phyloP scores from a whole-genome alignment of 257 asterid genomes.

The Solanum arcanum region DNA sequence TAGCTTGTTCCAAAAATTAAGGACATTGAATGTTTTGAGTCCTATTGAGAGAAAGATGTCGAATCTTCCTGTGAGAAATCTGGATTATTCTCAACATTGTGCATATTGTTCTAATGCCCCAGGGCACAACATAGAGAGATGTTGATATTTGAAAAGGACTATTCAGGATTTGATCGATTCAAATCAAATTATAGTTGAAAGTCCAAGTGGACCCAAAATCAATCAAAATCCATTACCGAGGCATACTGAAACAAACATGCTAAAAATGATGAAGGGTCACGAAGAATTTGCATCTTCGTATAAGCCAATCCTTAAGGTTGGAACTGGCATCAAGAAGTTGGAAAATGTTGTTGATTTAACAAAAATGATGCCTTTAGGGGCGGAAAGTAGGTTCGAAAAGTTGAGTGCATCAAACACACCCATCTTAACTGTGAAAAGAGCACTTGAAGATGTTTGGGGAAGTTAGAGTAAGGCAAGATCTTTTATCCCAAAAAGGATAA shows the following conservation, averaged over 20 bases:
- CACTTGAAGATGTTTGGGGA: no score
- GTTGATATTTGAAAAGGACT: neutral
- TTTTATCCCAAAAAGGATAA: no score
- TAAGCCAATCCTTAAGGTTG: no score
- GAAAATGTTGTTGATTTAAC: neutral
- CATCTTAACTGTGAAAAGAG: neutral
- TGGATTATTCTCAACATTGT: no score
- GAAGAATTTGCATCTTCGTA: neutral
- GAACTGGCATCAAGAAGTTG: no score
- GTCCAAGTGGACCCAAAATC: neutral
- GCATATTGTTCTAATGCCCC: neutral
- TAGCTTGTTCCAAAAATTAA: neutral
- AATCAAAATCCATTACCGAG: neutral
- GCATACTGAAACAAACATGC: no score
- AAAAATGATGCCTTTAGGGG: neutral
- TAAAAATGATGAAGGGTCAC: no score
- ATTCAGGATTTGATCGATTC: neutral
- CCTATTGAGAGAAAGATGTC: neutral
- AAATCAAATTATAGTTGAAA: neutral
- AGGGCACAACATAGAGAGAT: neutral
- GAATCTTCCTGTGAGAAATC: neutral
- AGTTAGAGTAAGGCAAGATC: no score
- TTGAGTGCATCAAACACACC: neutral
- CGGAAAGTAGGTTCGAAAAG: neutral
- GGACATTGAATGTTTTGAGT: neutral